Evolutionary conservation across 2,329 filamentous ascomycete species (phyloP).

Genomic region (Claviceps capensis): DNA sequence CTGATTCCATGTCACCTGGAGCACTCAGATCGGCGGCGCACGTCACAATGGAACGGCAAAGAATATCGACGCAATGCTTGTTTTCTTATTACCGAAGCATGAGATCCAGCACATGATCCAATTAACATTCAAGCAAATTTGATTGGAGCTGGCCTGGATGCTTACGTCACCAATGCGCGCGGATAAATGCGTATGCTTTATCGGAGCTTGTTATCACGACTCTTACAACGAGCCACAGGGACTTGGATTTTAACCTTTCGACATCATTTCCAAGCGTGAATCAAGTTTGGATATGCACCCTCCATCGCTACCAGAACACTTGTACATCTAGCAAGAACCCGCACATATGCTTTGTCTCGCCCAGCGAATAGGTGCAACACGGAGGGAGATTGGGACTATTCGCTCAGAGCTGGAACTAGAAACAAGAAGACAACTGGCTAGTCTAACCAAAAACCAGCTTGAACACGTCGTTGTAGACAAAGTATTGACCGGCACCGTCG

Average conservation of each 20-base stretch:
- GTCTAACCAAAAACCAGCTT: slow-evolving; percentile 60
- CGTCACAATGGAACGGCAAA: too few species aligned
- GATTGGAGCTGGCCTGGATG: too few species aligned
- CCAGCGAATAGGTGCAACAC: neutral
- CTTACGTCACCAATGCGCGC: too few species aligned
- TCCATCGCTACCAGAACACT: slow-evolving; percentile 3
- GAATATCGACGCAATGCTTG: too few species aligned
- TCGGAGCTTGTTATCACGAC: neutral
- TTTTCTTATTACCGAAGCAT: too few species aligned
- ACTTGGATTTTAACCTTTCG: neutral
- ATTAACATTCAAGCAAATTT: too few species aligned
- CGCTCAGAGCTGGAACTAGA: neutral
- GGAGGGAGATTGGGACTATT: neutral
- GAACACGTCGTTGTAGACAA: slow-evolving; percentile 91
- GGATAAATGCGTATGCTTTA: too few species aligned
- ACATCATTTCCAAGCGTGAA: slow-evolving; percentile 1
- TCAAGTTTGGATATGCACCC: neutral
- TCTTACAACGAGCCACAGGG: neutral
- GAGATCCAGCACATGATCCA: too few species aligned
- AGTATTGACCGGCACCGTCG: slow-evolving; percentile 58
- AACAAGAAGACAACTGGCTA: neutral
- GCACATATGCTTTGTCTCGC: neutral
- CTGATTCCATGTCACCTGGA: too few species aligned
- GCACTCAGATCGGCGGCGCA: too few species aligned
- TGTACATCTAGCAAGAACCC: neutral